phyloP scores from a whole-genome alignment of 2,329 filamentous ascomycete genomes.

The Fusarium mundagurra region DNA sequence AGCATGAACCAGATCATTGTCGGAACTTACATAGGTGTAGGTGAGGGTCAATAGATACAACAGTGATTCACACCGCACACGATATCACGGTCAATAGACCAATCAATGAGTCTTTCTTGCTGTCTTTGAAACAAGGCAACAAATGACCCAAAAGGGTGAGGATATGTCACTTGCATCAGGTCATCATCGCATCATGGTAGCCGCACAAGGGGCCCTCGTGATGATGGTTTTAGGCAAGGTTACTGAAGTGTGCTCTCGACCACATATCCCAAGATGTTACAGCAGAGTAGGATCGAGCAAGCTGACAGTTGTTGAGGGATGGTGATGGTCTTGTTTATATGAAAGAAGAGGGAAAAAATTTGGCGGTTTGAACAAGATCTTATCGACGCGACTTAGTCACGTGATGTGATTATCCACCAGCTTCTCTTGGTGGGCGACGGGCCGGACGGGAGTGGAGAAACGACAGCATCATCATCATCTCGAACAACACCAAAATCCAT shows the following conservation, averaged over 20 bases:
- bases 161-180: slow-evolving; percentile 71
- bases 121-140: slow-evolving; percentile 6
- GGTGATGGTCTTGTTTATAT: slow-evolving; percentile 57
- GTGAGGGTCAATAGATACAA: not conserved
- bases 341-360: slow-evolving; percentile 44
- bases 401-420: slow-evolving; percentile 23
- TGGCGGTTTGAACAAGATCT: slow-evolving; percentile 18
- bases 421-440: not conserved
- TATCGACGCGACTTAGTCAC: slow-evolving; percentile 34
- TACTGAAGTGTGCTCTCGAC: slow-evolving; percentile 65
- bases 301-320: slow-evolving; percentile 53
- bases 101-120: not conserved
- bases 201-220: slow-evolving; percentile 73
- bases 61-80: not conserved
- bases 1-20: not conserved
- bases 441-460: not conserved
- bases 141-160: slow-evolving; percentile 7
- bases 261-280: slow-evolving; percentile 61
- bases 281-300: slow-evolving; percentile 51
- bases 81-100: not conserved
- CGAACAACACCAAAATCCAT: not conserved
- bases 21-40: slow-evolving; percentile 27
- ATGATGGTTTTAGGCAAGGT: slow-evolving; percentile 75
- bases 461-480: not conserved
- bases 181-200: slow-evolving; percentile 75